A percentile compares a stretch with the other conserved stretches of the same genome.
Conservation (phyloP, 495 filamentous ascomycete species). For the Lasiosphaeria hispida region DNA sequence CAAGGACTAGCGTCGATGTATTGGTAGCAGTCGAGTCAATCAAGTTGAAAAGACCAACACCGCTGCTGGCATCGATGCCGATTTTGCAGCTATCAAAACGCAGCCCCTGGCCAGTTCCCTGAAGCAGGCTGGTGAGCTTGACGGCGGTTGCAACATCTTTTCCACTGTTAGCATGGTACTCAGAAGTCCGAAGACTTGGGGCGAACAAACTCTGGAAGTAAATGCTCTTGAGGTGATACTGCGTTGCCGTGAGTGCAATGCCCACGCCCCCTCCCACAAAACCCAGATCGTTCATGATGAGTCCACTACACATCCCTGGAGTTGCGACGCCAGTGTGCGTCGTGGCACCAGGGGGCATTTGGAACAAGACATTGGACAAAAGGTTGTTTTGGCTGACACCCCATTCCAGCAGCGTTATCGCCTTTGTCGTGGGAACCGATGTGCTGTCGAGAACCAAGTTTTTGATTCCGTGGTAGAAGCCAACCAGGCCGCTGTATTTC, state of each 20-base stretch:
- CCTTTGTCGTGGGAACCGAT: slow-evolving; percentile 45
- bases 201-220: slow-evolving; percentile 34
- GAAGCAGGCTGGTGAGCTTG: slow-evolving; percentile 40
- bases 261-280: slow-evolving; percentile 52
- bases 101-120: slow-evolving; percentile 40
- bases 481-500: slow-evolving; percentile 55
- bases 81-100: slow-evolving; percentile 50
- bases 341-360: slow-evolving; percentile 48
- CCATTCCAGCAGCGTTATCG: slow-evolving; percentile 53
- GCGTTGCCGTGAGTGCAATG: slow-evolving; percentile 48
- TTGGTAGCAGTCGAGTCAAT: slow-evolving; percentile 42
- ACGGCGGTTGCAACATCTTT: slow-evolving; percentile 34
- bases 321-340: slow-evolving; percentile 42
- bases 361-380: slow-evolving; percentile 65
- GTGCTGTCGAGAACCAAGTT: slow-evolving; percentile 72
- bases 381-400: slow-evolving; percentile 61
- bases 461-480: slow-evolving; percentile 68
- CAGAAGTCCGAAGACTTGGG: background rate
- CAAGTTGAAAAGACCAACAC: slow-evolving; percentile 40
- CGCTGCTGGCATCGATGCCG: slow-evolving; percentile 58
- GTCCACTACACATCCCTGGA: slow-evolving; percentile 35
- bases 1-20: slow-evolving; percentile 42
- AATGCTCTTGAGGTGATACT: slow-evolving; percentile 51
- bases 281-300: slow-evolving; percentile 49
- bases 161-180: background rate